These are phyloP conservation scores for Candida anglica DNA, from an alignment of 805 yeast genomes.

Conservation along the genomic window DNA sequence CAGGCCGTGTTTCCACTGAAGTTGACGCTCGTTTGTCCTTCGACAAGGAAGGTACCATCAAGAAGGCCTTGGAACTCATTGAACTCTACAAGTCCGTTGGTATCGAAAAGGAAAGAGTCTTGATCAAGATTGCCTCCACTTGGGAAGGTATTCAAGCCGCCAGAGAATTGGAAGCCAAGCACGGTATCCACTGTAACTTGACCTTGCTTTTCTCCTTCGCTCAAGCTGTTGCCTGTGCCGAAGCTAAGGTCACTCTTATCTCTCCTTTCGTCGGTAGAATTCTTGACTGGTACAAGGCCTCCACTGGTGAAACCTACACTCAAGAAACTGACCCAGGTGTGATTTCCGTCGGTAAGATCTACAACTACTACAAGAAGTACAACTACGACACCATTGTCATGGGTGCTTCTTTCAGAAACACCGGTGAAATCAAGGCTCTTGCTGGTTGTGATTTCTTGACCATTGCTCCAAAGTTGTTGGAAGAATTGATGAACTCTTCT, in stretches of 20 bases:
- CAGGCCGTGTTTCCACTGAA: constrained; percentile 99
- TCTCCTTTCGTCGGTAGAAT: constrained; percentile 99
- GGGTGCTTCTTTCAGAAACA: constrained; percentile 99
- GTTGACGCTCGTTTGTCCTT: constrained; percentile 98
- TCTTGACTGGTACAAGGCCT: constrained; percentile 95
- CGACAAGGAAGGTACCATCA: constrained; percentile 89
- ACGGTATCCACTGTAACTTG: constrained; percentile 91
- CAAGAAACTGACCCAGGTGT: constrained; percentile 95
- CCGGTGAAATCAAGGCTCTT: constrained; percentile 86
- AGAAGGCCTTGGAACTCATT: constrained; percentile 90
- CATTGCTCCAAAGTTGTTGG: constrained; percentile 88
- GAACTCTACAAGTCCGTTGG: constrained; percentile 82
- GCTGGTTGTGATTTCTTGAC: constrained; percentile 98
- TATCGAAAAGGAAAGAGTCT: constrained; percentile 81
- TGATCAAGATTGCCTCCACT: constrained; percentile 96
- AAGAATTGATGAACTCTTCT: constrained; percentile 74
- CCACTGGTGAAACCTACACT: constrained; percentile 83
- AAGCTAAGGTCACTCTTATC: constrained; percentile 91
- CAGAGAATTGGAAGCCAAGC: constrained; percentile 82
- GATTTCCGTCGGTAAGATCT: constrained; percentile 77
- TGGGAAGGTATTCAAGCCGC: constrained; percentile 99
- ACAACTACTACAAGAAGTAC: constrained; percentile 96
- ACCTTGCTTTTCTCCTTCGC: constrained; percentile 91
- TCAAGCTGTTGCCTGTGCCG: constrained; percentile 99
- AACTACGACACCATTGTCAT: constrained; percentile 96